Base-by-base conservation (phyloP, 208 protist species). In the Acanthamoeba sp. region DNA sequence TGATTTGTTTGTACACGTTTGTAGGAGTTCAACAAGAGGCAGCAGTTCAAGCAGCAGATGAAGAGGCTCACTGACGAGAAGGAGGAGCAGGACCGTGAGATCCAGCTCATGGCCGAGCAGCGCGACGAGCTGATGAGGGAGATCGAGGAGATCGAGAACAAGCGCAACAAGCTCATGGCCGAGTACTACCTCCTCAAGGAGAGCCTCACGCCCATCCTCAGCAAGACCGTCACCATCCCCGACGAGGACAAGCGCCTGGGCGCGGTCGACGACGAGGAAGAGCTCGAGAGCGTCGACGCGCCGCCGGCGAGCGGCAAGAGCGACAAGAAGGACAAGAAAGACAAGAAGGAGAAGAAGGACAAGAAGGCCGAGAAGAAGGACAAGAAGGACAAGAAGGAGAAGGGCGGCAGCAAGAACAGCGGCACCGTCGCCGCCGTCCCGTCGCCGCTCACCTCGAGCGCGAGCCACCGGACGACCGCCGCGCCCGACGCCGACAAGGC, bases 141-240 rank as follows among this genome's bases (percentile, higher is more conserved):
- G 50, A 87, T 87, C 40, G 45, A 87, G n/a, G 38, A 22, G n/a
- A 87, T 87, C 78, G 50, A 87, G 50, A 32, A 22, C 29, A 20
- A 55, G 10, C 78, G 50, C 40, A 59, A 87, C 45, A 55, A 55
- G 27, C 78, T 87, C 45, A 20, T 62, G 50, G 40, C 50, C 50
- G 78, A 87, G 78, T 87, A 57, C 78, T 87, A 36, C 78, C n/a
- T 9, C 40, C 78, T 87, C 45, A 87, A 87, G n/a, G 38, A 87
- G n/a, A 59, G 45, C 50, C 78, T 87, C n/a, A 24, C 50, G 78
- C 78, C 78, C 40, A 59, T 87, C 24, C 78, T 87, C 45, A 87
- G 10, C 78, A 87, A 87, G 50, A 59, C 50, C 34, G 50, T 87
- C 27, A 87, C 78, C 45, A 50, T 76, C 66, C 16, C 66, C 66